A percentile compares a stretch with the other conserved stretches of the same genome.
Evolutionary conservation across 2,329 filamentous ascomycete species (phyloP).

Genomic region (Fusarium sp.): DNA sequence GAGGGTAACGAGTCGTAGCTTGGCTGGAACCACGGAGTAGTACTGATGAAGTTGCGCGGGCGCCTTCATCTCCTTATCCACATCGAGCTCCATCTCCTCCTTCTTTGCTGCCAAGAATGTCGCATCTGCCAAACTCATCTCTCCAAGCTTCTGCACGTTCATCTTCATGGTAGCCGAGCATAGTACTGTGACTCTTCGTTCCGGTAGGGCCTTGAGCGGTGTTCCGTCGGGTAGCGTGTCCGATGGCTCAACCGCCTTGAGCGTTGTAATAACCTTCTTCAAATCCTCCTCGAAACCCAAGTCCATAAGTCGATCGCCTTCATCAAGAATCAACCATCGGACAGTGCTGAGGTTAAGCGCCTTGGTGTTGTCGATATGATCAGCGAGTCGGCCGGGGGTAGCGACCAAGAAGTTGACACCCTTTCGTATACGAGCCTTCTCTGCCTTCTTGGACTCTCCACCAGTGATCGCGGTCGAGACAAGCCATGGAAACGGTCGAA

Average conservation of each 20-base stretch:
- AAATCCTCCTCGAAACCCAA: constrained; percentile 96
- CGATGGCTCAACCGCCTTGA: constrained; percentile 72
- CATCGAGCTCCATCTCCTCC: constrained; percentile 58
- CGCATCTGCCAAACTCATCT: constrained; percentile 94
- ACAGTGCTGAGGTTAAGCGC: constrained; percentile 89
- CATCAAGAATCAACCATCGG: constrained; percentile 92
- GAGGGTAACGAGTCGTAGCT: constrained; percentile 89
- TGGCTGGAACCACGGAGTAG: constrained; percentile 87
- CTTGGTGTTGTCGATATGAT: constrained; percentile 93
- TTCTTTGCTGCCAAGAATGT: constrained; percentile 81
- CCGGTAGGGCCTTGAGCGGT: constrained; percentile 72
- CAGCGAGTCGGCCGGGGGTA: constrained; percentile 88
- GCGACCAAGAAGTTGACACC: constrained; percentile 96
- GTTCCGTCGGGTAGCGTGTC: constrained; percentile 69
- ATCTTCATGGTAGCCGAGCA: constrained; percentile 99
- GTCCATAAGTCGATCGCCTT: constrained; percentile 98
- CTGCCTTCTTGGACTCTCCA: constrained; percentile 77
- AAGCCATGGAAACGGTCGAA: constrained; percentile 93
- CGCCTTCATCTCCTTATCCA: constrained; percentile 74
- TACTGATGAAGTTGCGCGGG: constrained; percentile 95
- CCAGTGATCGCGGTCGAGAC: constrained; percentile 86
- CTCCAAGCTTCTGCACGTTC: constrained; percentile 92
- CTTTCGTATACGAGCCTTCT: constrained; percentile 93
- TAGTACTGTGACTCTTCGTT: constrained; percentile 84
- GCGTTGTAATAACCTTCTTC: constrained; percentile 82